Evolutionary conservation across 208 protist species (phyloP).

Genomic region (Wallacemonas collosoma): DNA sequence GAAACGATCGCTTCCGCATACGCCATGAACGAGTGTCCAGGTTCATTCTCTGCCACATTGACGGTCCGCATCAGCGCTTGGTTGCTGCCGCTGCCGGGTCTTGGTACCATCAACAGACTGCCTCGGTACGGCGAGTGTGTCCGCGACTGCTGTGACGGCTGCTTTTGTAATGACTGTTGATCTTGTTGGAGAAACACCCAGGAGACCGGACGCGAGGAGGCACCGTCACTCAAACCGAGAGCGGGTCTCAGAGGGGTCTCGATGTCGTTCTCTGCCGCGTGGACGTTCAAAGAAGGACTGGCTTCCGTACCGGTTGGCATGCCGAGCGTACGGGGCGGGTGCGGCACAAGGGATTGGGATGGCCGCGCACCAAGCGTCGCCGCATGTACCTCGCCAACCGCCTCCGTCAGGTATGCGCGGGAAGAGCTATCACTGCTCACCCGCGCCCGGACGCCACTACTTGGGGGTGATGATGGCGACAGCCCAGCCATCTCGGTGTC

Average conservation of each 20-base stretch:
- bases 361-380: no score
- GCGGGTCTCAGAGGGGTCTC: not conserved
- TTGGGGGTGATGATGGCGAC: no score
- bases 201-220: no score
- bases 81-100: not conserved
- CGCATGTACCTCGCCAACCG: no score
- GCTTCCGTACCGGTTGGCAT: no score
- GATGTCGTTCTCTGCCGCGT: not conserved
- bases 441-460: no score
- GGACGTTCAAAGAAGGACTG: no score
- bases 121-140: not conserved
- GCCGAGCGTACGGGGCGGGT: not conserved
- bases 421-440: no score
- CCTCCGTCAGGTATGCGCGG: no score
- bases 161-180: not conserved
- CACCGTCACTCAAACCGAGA: no score
- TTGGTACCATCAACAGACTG: not conserved
- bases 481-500: no score
- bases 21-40: not conserved
- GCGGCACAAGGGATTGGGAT: not conserved
- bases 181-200: no score
- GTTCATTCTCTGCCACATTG: not conserved
- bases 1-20: slow-evolving; percentile 1
- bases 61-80: not conserved
- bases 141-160: not conserved